Evolutionary conservation across 2,329 filamentous ascomycete genomes (phyloP).

Genomic region (Phaeophleospora eucalypticola): DNA sequence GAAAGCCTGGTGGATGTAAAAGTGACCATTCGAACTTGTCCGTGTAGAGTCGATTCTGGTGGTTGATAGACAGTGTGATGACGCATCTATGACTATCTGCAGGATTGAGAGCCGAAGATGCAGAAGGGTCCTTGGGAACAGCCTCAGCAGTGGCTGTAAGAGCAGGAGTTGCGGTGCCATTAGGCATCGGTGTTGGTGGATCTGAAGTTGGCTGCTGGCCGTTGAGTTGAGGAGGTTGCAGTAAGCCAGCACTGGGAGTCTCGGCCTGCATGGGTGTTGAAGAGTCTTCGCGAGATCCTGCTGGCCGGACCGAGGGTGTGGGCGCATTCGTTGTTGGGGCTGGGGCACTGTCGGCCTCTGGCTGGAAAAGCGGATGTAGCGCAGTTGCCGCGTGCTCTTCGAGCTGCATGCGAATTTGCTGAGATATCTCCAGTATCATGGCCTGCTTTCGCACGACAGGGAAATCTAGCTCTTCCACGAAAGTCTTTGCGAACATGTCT

Average conservation of each 20-base stretch:
- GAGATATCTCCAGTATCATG: constrained; percentile 77
- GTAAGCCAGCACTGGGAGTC: constrained; percentile 24
- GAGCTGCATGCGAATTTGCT: constrained; percentile 88
- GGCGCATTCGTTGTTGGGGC: constrained; percentile 26
- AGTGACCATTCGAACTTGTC: constrained; percentile 99
- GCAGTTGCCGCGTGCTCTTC: constrained; percentile 96
- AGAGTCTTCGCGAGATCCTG: constrained; percentile 49
- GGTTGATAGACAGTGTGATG: constrained; percentile 83
- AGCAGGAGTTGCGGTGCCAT: constrained; percentile 43
- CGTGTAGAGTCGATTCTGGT: constrained; percentile 86
- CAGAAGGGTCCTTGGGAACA: constrained; percentile 37
- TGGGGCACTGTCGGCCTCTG: constrained; percentile 28
- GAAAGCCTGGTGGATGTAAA: constrained; percentile 83
- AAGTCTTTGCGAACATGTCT: constrained; percentile 85
- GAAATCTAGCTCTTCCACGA: constrained; percentile 90
- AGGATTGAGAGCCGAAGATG: constrained; percentile 66
- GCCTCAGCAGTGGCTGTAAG: constrained; percentile 68
- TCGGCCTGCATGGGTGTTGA: constrained; percentile 37
- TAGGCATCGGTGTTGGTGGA: constrained; percentile 43
- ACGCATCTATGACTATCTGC: constrained; percentile 95
- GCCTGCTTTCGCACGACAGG: constrained; percentile 62
- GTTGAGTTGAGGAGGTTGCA: constrained; percentile 48
- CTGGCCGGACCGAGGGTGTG: constrained; percentile 35
- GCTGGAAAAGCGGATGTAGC: constrained; percentile 85
- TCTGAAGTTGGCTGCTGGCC: constrained; percentile 42